Conservation (phyloP, 2,329 filamentous ascomycete genomes). For the Zymoseptoria tritici region DNA sequence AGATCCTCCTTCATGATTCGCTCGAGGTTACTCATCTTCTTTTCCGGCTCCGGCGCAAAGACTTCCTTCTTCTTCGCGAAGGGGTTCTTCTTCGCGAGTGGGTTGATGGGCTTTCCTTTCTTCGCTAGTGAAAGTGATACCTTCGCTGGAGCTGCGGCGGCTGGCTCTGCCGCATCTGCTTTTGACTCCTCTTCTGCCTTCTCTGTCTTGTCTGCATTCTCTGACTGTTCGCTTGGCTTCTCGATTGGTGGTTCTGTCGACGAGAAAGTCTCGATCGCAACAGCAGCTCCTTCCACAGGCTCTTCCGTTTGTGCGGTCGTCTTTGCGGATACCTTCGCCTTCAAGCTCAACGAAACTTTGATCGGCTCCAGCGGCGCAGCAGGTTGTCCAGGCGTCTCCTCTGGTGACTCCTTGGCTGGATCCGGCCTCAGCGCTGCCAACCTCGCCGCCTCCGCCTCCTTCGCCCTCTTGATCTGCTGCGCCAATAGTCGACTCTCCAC, state of each 20-base stretch:
- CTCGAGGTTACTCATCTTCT: slow-evolving; percentile 83
- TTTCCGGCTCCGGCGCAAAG: slow-evolving; percentile 51
- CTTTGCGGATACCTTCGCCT: slow-evolving; percentile 20
- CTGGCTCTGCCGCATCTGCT: slow-evolving; percentile 17
- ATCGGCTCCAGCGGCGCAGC: slow-evolving; percentile 22
- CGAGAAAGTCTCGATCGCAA: slow-evolving; percentile 27
- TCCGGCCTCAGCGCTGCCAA: slow-evolving; percentile 44
- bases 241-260: slow-evolving; percentile 14
- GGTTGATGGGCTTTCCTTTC: slow-evolving; percentile 59
- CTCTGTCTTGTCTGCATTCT: slow-evolving; percentile 4
- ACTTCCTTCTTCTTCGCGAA: slow-evolving; percentile 58
- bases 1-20: slow-evolving; percentile 69
- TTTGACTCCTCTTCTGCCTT: slow-evolving; percentile 4
- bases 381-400: slow-evolving; percentile 13
- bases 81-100: slow-evolving; percentile 70
- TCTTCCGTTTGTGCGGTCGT: slow-evolving; percentile 9
- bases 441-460: slow-evolving; percentile 54
- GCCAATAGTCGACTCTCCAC: slow-evolving; percentile 74
- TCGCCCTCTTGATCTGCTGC: slow-evolving; percentile 74
- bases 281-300: slow-evolving; percentile 15
- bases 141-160: slow-evolving; percentile 29
- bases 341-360: slow-evolving; percentile 31
- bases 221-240: slow-evolving; percentile 1
- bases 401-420: slow-evolving; percentile 19
- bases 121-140: slow-evolving; percentile 61